These are phyloP conservation scores for Exserohilum turcica DNA, from an alignment of 2,329 filamentous ascomycete species.

Conservation along the genomic window DNA sequence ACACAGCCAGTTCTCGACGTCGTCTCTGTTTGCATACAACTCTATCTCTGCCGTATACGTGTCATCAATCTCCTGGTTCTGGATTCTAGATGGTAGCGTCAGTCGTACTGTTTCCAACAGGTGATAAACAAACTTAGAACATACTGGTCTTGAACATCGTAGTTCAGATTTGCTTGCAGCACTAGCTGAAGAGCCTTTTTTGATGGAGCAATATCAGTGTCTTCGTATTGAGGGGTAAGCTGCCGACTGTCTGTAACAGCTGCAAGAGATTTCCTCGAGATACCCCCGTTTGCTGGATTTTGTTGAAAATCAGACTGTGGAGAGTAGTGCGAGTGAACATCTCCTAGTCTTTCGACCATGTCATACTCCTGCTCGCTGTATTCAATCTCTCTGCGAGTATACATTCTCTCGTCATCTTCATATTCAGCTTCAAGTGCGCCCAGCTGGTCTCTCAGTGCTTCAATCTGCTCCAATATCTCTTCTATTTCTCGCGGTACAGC, in stretches of 20 bases:
- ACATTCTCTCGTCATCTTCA: slow-evolving; percentile 8
- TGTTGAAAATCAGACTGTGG: no score
- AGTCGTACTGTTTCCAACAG: no score
- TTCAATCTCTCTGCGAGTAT: background rate
- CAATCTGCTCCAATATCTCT: background rate
- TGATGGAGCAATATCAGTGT: no score
- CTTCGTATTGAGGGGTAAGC: background rate
- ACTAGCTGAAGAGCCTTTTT: background rate
- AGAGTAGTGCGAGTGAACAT: background rate
- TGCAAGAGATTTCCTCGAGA: background rate
- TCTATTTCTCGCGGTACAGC: background rate
- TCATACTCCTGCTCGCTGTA: background rate
- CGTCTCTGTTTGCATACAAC: background rate
- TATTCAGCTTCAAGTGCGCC: slow-evolving; percentile 10
- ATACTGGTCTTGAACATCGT: no score
- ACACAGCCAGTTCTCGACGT: background rate
- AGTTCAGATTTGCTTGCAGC: background rate
- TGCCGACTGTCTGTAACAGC: no score
- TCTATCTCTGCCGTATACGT: background rate
- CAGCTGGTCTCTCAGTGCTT: slow-evolving; percentile 6
- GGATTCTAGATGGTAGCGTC: no score
- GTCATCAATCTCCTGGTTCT: background rate
- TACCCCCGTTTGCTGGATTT: background rate
- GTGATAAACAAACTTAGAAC: no score
- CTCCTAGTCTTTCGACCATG: background rate